Evolutionary conservation across 495 filamentous ascomycete genomes (phyloP), one percentile per base, ranked within the genome.

Genomic region (Penicillium chermesinum): DNA sequence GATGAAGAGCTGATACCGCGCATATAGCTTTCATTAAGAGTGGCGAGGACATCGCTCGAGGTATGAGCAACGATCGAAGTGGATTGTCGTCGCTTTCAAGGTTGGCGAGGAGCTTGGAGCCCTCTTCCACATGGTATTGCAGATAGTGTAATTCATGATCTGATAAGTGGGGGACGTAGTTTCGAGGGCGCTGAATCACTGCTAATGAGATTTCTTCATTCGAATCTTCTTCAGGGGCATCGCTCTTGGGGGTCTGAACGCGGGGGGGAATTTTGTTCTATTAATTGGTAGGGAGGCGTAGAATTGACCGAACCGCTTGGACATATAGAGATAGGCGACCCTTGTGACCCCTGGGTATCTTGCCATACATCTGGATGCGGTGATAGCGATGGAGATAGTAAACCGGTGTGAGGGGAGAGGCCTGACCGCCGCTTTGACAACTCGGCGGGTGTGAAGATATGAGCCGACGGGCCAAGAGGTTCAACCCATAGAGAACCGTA

Each of bases 401-500:
- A 17, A 14, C 13, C 15, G 6, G 27, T 19, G 2, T 8, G n/a
- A 10, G 40, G 12, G 12, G 20, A 32, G 14, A 5, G 5, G 15
- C 30, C 30, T 33, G 20, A 13, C 18, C 12, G 15, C n/a, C 12
- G 15, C 34, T 21, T 44, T 13, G 15, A 3, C 8, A 12, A 35
- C 3, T 44, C 17, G 1, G 16, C 17, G 2, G 25, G 9, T 2
- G 20, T 58, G 34, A 71, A 71, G 10, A 66, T 54, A 14, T 59
- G 52, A 20, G 66, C 57, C 1, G 62, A 61, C 14, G 68, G 69
- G 14, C 64, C 56, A 9, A 74, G 48, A 2, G 71, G 69, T 35
- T 57, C 52, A 44, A 65, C 63, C 71, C 71, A 74, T 35, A 72
- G 62, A n/a, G 66, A 70, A 5, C 64, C 59, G 58, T 74, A 74